Base-by-base conservation (phyloP, 108 stramenopile genomes). In the Cyclotella baltica region DNA sequence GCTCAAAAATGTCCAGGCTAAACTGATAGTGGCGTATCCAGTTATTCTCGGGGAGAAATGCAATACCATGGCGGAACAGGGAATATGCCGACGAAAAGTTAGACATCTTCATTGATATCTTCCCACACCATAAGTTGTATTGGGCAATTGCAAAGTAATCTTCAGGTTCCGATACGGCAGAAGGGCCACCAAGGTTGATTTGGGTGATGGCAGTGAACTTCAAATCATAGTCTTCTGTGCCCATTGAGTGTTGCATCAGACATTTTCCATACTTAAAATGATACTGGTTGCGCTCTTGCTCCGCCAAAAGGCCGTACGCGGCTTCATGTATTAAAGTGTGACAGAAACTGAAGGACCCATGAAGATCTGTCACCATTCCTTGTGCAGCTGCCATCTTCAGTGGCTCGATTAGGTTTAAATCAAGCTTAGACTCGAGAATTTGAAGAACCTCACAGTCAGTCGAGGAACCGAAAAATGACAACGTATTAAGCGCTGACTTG, bases 11-110 rank as follows among this genome's bases (percentile, higher is more conserved):
- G 33, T 73, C 43, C 61, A 78, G 50, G 28, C 37, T 73, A 23
- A 78, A 61, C 0, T 63, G 62, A 56, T 78, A 78, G 22, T 78
- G 62, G 18, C 35, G 13, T 15, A 59, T 19, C 77, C 77, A 78
- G 31, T 78, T 70, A 20, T 51, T 51, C 29, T 72, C 28, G 20
- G 25, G 18, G 27, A 78, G 61, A 27, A 64, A 66, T 29, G 22
- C 27, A 33, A 78, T 78, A 2, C 77, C 77, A 30, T 19, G 18
- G 52, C 62, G 61, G 33, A 76, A 76, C 20, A 61, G 53, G 20
- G 38, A 47, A 30, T 46, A 34, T 23, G 67, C 68, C 4, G 55
- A 36, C 25, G 13, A n/a, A 46, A 70, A 76, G 20, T 69, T 40
- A 0, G 67, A 70, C 75, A 76, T 69, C 9, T 34, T 20, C 34